A percentile compares a stretch with the other conserved stretches of the same genome.
Conservation (phyloP, 2,329 filamentous ascomycete genomes). For the Trichoderma pleuroti region DNA sequence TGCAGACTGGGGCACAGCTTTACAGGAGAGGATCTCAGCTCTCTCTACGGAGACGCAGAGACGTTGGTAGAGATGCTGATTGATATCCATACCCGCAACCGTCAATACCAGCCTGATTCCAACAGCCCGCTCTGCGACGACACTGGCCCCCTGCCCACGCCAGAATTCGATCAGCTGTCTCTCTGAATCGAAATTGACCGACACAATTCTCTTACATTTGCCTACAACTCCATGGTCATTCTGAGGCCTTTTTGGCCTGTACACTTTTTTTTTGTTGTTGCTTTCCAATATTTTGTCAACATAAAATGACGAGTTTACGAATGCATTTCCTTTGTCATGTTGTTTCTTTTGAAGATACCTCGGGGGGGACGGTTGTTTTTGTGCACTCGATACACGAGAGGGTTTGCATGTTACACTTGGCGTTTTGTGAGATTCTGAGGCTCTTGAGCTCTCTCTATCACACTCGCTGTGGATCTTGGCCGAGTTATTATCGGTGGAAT, state of each 20-base stretch:
- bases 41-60: conserved; percentile 49
- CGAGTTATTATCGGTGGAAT: background rate
- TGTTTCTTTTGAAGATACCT: conserved; percentile 31
- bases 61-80: conserved; percentile 51
- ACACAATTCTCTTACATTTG: background rate
- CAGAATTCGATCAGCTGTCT: background rate
- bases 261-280: background rate
- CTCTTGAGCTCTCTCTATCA: background rate
- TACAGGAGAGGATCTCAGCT: conserved; percentile 41
- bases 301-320: conserved; percentile 8
- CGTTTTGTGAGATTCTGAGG: conserved; percentile 24
- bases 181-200: background rate
- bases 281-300: background rate
- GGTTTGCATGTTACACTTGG: conserved; percentile 29
- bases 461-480: background rate
- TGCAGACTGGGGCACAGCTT: conserved; percentile 35
- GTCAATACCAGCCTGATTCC: conserved; percentile 31
- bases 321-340: conserved; percentile 16
- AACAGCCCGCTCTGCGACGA: conserved; percentile 32
- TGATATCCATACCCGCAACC: conserved; percentile 45
- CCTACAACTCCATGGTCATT: background rate
- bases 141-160: conserved; percentile 38
- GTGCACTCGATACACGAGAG: conserved; percentile 22
- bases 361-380: conserved; percentile 22
- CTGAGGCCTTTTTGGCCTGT: background rate